Evolutionary conservation across 2,329 filamentous ascomycete species (phyloP).

Genomic region (Penicillium sp.): DNA sequence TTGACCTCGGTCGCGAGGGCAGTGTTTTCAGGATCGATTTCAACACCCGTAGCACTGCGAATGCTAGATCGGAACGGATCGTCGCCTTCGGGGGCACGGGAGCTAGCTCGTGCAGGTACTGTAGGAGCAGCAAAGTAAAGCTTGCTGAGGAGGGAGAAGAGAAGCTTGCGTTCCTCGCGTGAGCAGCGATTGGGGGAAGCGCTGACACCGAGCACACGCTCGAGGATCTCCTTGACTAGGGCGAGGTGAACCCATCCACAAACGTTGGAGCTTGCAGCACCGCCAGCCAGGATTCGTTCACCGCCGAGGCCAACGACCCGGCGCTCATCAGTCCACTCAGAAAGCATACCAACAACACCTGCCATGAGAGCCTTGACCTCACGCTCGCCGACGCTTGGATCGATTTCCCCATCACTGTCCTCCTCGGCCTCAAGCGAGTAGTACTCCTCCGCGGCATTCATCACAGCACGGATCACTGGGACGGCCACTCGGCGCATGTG

Average conservation of each 20-base stretch:
- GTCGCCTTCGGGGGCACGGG: slow-evolving; percentile 48
- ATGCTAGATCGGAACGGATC: slow-evolving; percentile 49
- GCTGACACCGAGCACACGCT: slow-evolving; percentile 54
- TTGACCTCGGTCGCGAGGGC: slow-evolving; percentile 47
- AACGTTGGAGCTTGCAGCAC: slow-evolving; percentile 47
- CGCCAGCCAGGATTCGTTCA: slow-evolving; percentile 38
- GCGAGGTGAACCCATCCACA: slow-evolving; percentile 72
- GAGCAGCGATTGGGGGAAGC: slow-evolving; percentile 28
- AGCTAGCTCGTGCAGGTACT: slow-evolving; percentile 37
- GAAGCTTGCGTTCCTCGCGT: slow-evolving; percentile 73
- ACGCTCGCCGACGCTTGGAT: slow-evolving; percentile 65
- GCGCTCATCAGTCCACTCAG: slow-evolving; percentile 91
- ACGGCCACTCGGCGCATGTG: slow-evolving; percentile 68
- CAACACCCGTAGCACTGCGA: slow-evolving; percentile 42
- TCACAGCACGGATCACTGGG: slow-evolving; percentile 63
- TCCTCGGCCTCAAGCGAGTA: slow-evolving; percentile 65
- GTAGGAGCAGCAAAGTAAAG: slow-evolving; percentile 64
- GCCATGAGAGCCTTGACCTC: slow-evolving; percentile 50
- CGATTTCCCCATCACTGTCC: slow-evolving; percentile 63
- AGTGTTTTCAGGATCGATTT: slow-evolving; percentile 44
- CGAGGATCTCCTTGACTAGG: slow-evolving; percentile 67
- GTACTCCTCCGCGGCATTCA: slow-evolving; percentile 51
- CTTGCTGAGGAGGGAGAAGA: slow-evolving; percentile 71
- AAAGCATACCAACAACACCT: slow-evolving; percentile 67
- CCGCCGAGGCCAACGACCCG: slow-evolving; percentile 59